Conservation (phyloP, 257 asterid species). For the Salvia hispanica region DNA sequence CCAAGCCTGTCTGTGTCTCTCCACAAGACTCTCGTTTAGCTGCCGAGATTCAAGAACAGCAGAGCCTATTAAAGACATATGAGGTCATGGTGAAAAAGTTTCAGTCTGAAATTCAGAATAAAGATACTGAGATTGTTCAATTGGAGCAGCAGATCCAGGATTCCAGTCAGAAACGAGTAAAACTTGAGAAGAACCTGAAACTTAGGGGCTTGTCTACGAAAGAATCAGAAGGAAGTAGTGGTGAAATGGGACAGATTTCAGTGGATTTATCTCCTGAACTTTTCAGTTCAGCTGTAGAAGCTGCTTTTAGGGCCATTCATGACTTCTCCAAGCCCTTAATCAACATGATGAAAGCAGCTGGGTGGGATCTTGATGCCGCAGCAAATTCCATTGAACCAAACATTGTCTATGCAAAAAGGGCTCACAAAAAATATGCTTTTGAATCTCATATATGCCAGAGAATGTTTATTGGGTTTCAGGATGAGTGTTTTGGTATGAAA, state of each 20-base stretch:
- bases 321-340: slow-evolving; percentile 96
- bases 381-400: slow-evolving; percentile 87
- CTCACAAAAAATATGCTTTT: slow-evolving; percentile 95
- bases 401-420: slow-evolving; percentile 77
- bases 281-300: slow-evolving; percentile 73
- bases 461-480: slow-evolving; percentile 93
- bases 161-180: slow-evolving; percentile 80
- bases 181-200: slow-evolving; percentile 92
- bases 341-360: slow-evolving; percentile 99
- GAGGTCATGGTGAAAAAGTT: slow-evolving; percentile 99
- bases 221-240: slow-evolving; percentile 71
- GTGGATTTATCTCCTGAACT: slow-evolving; percentile 74
- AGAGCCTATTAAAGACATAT: slow-evolving; percentile 86
- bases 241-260: slow-evolving; percentile 48
- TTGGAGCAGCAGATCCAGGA: slow-evolving; percentile 93
- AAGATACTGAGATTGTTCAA: slow-evolving; percentile 83
- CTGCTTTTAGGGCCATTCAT: slow-evolving; percentile 85
- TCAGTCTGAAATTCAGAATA: slow-evolving; percentile 96
- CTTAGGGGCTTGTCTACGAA: slow-evolving; percentile 87
- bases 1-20: slow-evolving; percentile 85
- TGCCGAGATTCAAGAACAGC: slow-evolving; percentile 98
- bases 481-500: slow-evolving; percentile 63
- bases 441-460: slow-evolving; percentile 94
- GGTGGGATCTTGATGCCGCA: slow-evolving; percentile 99
- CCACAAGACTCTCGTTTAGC: slow-evolving; percentile 98